phyloP scores from a whole-genome alignment of 2,329 filamentous ascomycete genomes.

The Microdochium nivale region DNA sequence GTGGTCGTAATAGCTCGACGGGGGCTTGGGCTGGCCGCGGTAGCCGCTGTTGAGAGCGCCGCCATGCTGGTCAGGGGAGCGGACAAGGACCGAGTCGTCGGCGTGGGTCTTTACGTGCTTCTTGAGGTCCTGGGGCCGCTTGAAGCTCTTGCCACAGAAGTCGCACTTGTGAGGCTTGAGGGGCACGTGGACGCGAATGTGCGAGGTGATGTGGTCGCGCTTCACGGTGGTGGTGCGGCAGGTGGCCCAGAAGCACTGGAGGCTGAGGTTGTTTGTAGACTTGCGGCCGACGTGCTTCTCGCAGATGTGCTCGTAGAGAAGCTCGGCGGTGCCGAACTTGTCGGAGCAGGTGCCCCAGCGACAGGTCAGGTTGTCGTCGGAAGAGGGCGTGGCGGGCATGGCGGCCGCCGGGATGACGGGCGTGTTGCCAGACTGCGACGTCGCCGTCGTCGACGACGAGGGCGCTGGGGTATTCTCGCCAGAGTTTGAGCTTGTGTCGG shows the following conservation, averaged over 20 bases:
- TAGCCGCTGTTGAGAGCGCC: conserved; percentile 42
- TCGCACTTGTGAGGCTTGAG: conserved; percentile 99
- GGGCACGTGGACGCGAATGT: conserved; percentile 97
- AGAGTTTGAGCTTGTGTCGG: background rate
- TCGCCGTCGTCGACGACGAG: conserved; percentile 36
- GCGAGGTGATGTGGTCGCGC: conserved; percentile 97
- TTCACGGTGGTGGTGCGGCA: conserved; percentile 97
- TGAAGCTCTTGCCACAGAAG: conserved; percentile 98
- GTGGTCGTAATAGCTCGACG: conserved; percentile 56
- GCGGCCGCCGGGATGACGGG: background rate
- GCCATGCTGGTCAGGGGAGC: conserved; percentile 38
- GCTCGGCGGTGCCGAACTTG: conserved; percentile 48
- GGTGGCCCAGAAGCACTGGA: conserved; percentile 95
- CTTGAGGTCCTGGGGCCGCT: conserved; percentile 96
- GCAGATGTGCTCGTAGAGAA: conserved; percentile 82
- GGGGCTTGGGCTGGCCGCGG: conserved; percentile 43
- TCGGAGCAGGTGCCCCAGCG: conserved; percentile 52
- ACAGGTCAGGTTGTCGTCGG: conserved; percentile 49
- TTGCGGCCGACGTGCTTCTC: conserved; percentile 98
- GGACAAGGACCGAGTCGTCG: conserved; percentile 74
- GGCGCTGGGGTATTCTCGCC: background rate
- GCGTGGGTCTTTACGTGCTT: conserved; percentile 99
- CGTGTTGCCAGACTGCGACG: conserved; percentile 28
- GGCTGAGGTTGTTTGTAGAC: conserved; percentile 95
- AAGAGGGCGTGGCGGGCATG: conserved; percentile 4